Conservation (phyloP, 163 green algal species). For the Scenedesmus sp. region DNA sequence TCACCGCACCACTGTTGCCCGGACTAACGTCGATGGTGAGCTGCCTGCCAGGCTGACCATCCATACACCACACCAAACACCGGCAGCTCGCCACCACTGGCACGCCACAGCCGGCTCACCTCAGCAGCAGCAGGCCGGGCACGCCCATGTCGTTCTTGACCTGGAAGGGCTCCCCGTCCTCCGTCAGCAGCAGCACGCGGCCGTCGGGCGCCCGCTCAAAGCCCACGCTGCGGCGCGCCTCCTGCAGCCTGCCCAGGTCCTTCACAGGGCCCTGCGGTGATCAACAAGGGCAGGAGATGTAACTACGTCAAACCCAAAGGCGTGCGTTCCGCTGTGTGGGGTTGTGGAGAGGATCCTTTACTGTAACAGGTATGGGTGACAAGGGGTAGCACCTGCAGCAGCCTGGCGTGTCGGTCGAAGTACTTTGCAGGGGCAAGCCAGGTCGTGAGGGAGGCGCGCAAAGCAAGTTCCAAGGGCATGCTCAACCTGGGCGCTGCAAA, state of each 20-base stretch:
- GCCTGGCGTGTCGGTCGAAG: too few relatives aligned
- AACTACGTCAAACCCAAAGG: too few relatives aligned
- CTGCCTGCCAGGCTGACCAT: too few relatives aligned
- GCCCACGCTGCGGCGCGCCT: constrained; percentile 28
- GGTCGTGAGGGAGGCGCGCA: background rate
- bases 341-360: too few relatives aligned
- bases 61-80: too few relatives aligned
- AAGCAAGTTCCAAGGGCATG: background rate
- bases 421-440: too few relatives aligned
- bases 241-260: constrained; percentile 27
- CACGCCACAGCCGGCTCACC: background rate
- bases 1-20: too few relatives aligned
- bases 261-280: constrained; percentile 43
- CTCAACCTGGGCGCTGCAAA: background rate
- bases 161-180: constrained; percentile 48
- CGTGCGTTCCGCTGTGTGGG: too few relatives aligned
- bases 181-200: constrained; percentile 42
- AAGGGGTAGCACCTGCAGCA: background rate
- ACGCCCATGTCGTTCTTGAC: constrained; percentile 54
- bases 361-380: too few relatives aligned
- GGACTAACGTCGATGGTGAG: too few relatives aligned
- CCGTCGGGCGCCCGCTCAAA: constrained; percentile 47
- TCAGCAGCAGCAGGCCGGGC: constrained; percentile 48
- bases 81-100: background rate
- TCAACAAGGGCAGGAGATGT: too few relatives aligned